phyloP scores from a whole-genome alignment of 2,329 filamentous ascomycete genomes.

The Penicillium sp. region DNA sequence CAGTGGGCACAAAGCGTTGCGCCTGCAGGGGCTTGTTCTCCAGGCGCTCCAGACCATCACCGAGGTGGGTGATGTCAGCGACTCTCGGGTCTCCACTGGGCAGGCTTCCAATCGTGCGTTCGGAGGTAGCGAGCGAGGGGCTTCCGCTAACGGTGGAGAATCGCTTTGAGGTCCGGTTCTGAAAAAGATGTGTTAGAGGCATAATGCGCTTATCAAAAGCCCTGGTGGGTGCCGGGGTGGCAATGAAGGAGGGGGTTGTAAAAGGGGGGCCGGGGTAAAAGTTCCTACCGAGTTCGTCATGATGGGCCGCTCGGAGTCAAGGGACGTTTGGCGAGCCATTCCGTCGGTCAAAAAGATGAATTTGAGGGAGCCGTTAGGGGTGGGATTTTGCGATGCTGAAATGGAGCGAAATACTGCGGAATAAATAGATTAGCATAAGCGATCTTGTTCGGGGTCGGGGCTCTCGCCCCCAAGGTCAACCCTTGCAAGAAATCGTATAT shows the following conservation, averaged over 20 bases:
- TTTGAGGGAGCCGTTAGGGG: slow-evolving; percentile 2
- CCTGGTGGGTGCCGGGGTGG: background rate
- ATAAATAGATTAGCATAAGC: background rate
- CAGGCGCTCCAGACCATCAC: slow-evolving; percentile 78
- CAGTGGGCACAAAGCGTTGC: slow-evolving; percentile 76
- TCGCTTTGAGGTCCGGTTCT: slow-evolving; percentile 53
- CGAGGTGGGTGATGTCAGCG: slow-evolving; percentile 71
- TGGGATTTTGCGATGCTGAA: background rate
- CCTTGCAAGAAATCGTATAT: background rate
- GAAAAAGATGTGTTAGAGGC: slow-evolving; percentile 18
- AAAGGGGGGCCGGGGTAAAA: background rate
- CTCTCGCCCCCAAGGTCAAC: background rate
- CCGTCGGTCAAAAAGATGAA: background rate
- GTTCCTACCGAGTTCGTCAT: slow-evolving; percentile 54
- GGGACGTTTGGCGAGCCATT: slow-evolving; percentile 45
- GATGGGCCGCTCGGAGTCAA: slow-evolving; percentile 57
- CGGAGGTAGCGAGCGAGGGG: slow-evolving; percentile 48
- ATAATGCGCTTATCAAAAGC: slow-evolving; percentile 2
- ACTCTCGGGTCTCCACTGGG: slow-evolving; percentile 53
- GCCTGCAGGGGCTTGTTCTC: slow-evolving; percentile 82
- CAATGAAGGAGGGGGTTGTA: background rate
- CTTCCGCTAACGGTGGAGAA: slow-evolving; percentile 54
- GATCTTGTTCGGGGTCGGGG: background rate
- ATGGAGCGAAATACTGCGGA: background rate
- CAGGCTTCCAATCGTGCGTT: slow-evolving; percentile 43